A percentile compares a stretch with the other conserved stretches of the same genome.
Evolutionary conservation across 768 basidiomycete species (phyloP).

Genomic region (Punctularia strigosozonata): DNA sequence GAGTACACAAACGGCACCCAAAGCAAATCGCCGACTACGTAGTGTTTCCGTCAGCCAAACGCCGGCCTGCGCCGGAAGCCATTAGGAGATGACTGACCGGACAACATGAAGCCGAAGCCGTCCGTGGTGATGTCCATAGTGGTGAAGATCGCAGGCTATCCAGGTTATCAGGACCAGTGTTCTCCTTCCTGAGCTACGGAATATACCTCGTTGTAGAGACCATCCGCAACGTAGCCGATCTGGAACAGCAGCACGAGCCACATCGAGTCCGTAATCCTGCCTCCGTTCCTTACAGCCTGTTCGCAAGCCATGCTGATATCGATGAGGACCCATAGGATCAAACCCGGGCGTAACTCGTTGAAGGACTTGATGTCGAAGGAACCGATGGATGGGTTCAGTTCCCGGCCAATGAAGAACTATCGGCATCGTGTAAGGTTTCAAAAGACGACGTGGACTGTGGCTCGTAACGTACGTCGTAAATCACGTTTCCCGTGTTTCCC

Average conservation of each 20-base stretch:
- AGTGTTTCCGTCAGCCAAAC: too few species aligned
- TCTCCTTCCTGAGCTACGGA: too few species aligned
- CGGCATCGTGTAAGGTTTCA: background rate
- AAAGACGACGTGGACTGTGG: background rate
- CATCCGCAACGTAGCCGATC: constrained; percentile 76
- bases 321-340: constrained; percentile 86
- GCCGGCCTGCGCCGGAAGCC: too few species aligned
- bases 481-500: constrained; percentile 78
- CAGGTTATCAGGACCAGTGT: too few species aligned
- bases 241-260: constrained; percentile 83
- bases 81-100: too few species aligned
- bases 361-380: constrained; percentile 63
- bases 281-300: constrained; percentile 77
- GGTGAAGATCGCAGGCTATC: constrained; percentile 78
- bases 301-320: constrained; percentile 87
- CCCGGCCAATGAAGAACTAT: constrained; percentile 90
- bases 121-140: constrained; percentile 98
- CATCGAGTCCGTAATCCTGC: constrained; percentile 79
- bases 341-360: constrained; percentile 81
- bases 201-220: constrained; percentile 77
- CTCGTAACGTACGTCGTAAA: constrained; percentile 85
- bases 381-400: constrained; percentile 81
- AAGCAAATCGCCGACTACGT: constrained; percentile 80
- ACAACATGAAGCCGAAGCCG: constrained; percentile 97
- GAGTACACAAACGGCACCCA: constrained; percentile 95